These are phyloP conservation scores for Calonectria hawksworthii DNA, from an alignment of 2,329 filamentous ascomycete genomes.

Conservation along the genomic window DNA sequence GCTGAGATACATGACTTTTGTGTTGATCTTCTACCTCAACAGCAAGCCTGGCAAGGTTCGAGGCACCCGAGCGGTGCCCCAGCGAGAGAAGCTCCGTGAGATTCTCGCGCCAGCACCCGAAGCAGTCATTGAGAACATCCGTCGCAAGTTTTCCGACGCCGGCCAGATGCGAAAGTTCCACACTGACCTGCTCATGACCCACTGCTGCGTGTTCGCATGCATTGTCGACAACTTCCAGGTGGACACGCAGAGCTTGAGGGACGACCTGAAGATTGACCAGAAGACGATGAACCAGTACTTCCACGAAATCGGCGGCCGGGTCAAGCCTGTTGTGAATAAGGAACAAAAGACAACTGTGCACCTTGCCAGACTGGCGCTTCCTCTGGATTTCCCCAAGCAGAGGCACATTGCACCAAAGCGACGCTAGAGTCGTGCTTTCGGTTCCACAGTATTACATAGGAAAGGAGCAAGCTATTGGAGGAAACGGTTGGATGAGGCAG, in stretches of 20 bases:
- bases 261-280: constrained; percentile 80
- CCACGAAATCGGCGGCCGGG: constrained; percentile 79
- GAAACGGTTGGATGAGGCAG: not conserved
- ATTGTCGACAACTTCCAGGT: constrained; percentile 82
- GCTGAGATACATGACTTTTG: constrained; percentile 71
- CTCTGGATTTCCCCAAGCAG: constrained; percentile 84
- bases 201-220: constrained; percentile 79
- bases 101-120: constrained; percentile 70
- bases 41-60: constrained; percentile 62
- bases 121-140: constrained; percentile 75
- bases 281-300: constrained; percentile 81
- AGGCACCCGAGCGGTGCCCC: constrained; percentile 66
- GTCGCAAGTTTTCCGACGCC: constrained; percentile 76
- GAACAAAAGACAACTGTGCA: constrained; percentile 68
- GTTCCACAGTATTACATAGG: not conserved
- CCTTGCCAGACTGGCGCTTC: constrained; percentile 81
- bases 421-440: constrained; percentile 27
- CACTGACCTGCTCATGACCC: constrained; percentile 78
- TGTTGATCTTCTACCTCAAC: constrained; percentile 67
- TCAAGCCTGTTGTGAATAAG: constrained; percentile 72
- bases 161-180: constrained; percentile 79
- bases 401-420: constrained; percentile 50
- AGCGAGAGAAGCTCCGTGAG: constrained; percentile 72
- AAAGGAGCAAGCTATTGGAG: not conserved
- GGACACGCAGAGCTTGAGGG: constrained; percentile 76